Percentiles rank a stretch among this genome's conserved stretches.
Conservation (phyloP, 305 asterid genomes). For the Fraxinus dipetala region DNA sequence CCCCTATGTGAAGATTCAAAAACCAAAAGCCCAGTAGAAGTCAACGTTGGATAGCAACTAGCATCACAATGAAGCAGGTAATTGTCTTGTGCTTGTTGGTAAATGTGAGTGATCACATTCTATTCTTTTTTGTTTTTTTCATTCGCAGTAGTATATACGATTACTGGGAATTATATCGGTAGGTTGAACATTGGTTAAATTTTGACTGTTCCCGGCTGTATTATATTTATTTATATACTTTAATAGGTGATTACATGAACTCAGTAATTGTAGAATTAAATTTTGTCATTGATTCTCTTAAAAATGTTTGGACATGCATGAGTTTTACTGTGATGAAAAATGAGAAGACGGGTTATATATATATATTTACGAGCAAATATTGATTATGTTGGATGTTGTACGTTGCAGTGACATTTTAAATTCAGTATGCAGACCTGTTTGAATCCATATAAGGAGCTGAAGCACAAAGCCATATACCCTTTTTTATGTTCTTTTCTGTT, state of each 20-base stretch:
- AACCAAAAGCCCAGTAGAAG: slow-evolving; percentile 67
- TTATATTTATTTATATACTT: slow-evolving; percentile 30
- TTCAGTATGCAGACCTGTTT: background rate
- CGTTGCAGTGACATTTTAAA: background rate
- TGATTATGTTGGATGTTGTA: background rate
- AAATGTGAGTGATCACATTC: slow-evolving; percentile 26
- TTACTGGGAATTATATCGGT: slow-evolving; percentile 41
- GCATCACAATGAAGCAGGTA: slow-evolving; percentile 5
- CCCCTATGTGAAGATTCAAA: slow-evolving; percentile 75
- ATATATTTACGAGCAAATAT: background rate
- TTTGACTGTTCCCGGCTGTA: slow-evolving; percentile 48
- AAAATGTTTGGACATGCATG: background rate
- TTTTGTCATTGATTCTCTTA: slow-evolving; percentile 9
- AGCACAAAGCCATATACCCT: background rate
- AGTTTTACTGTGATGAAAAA: background rate
- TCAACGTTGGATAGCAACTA: slow-evolving; percentile 1
- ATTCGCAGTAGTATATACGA: slow-evolving; percentile 32
- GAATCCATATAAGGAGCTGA: no score
- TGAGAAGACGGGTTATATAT: background rate
- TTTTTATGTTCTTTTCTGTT: background rate
- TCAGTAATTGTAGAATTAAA: slow-evolving; percentile 22
- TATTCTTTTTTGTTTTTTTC: slow-evolving; percentile 21
- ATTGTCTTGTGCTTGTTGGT: slow-evolving; percentile 27
- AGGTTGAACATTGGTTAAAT: slow-evolving; percentile 38
- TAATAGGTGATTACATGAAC: slow-evolving; percentile 33